Base-by-base conservation (phyloP, 345 rosid species). In the Eucalyptus paniculata region DNA sequence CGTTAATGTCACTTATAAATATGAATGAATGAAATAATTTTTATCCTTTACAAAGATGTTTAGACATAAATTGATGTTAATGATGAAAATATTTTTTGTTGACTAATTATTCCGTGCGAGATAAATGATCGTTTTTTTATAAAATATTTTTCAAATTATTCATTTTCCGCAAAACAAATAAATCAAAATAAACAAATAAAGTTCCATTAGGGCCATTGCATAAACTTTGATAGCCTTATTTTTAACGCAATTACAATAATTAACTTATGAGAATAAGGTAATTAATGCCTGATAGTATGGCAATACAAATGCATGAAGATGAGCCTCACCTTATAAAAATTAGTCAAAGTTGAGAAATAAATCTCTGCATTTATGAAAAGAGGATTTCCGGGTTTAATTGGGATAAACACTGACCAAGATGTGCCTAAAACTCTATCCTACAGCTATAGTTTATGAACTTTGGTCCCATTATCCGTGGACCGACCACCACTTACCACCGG, bases 91-190 rank as follows among this genome's bases (percentile, higher is more conserved):
- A 21, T 40, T 23, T 77, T 21, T 21, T 13, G 4, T 62, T 0
- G 8, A 3, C 42, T 77, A 4, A 77, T 77, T 69, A 32, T 77
- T 40, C 1, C 12, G 1, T 40, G 9, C 1, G 9, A 77, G 42
- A 40, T 12, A 10, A 37, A 12, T 24, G 13, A 77, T 21, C 15
- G 0, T 21, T 21, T 77, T 77, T 23, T 77, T 9, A 6, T 3
- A 77, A 77, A 21, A 77, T 40, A 21, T 0, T 77, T 77, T 77
- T 21, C 1, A 40, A 40, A 40, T 21, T 7, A 77, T 77, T 37
- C 0, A 11, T 40, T 21, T 21, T 77, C 5, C 0, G 0, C 16
- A 11, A 37, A 77, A 77, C 1, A 1, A 37, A 77, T 8, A 4
- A 40, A 12, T 24, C 24, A 17, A 34, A 34, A 34, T 32, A 69